A percentile compares a stretch with the other conserved stretches of the same genome.
Conservation (phyloP, 208 protist species). For the Acanthamoeba castellanii region DNA sequence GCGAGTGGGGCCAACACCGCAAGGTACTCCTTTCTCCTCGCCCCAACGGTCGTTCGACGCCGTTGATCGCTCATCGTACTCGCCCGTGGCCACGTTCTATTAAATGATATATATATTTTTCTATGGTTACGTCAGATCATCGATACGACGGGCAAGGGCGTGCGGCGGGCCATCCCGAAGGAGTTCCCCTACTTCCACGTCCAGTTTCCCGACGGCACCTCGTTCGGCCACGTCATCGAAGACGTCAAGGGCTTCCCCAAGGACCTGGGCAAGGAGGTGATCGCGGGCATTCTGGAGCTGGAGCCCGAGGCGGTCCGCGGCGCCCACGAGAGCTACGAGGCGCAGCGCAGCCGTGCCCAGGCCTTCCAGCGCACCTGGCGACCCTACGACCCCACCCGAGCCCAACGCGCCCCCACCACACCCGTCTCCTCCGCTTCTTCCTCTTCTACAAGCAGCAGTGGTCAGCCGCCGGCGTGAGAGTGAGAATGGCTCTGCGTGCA, state of each 20-base stretch:
- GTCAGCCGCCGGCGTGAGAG: no score
- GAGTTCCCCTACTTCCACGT: slow-evolving; percentile 85
- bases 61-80: background rate
- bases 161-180: slow-evolving; percentile 68
- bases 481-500: no score
- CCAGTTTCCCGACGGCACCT: slow-evolving; percentile 76
- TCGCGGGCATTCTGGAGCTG: slow-evolving; percentile 79
- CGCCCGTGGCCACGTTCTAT: background rate
- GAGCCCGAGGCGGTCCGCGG: slow-evolving; percentile 57
- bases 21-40: slow-evolving; percentile 40
- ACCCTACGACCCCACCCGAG: slow-evolving; percentile 77
- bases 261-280: slow-evolving; percentile 78
- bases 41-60: background rate
- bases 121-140: slow-evolving; percentile 5
- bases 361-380: slow-evolving; percentile 70
- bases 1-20: slow-evolving; percentile 74
- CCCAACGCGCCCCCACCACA: background rate
- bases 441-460: no score
- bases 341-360: slow-evolving; percentile 31
- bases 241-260: slow-evolving; percentile 76
- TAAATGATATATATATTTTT: no score
- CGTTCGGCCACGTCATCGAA: slow-evolving; percentile 80
- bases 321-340: background rate
- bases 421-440: no score
- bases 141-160: slow-evolving; percentile 67